These are phyloP conservation scores for Euryodendron excelsum DNA, from an alignment of 148 eudicot genomes.

Conservation along the genomic window DNA sequence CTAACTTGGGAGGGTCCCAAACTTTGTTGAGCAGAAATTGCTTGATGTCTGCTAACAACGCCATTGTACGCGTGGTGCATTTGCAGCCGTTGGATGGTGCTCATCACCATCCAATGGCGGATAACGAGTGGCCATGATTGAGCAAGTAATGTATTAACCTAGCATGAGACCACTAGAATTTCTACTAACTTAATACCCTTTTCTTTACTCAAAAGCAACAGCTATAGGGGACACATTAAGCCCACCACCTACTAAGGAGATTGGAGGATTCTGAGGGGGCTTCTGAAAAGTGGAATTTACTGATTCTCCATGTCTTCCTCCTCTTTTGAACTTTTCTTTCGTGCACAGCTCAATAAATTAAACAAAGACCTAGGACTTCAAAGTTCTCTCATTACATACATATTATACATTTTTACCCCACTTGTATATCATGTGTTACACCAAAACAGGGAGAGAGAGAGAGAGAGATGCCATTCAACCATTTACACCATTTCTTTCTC, in stretches of 20 bases:
- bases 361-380: slow-evolving; percentile 4
- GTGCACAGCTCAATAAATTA: slow-evolving; percentile 8
- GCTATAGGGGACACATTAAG: slow-evolving; percentile 1
- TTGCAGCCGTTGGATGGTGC: too few relatives aligned
- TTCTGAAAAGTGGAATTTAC: slow-evolving; percentile 11
- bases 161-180: too few relatives aligned
- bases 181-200: slow-evolving; percentile 13
- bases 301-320: slow-evolving; percentile 33
- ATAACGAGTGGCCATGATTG: background rate
- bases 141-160: background rate
- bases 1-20: background rate
- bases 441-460: background rate
- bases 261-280: slow-evolving; percentile 5
- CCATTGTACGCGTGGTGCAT: too few relatives aligned
- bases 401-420: too few relatives aligned
- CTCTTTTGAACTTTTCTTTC: slow-evolving; percentile 9
- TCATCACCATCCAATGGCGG: background rate
- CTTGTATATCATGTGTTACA: too few relatives aligned
- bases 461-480: background rate
- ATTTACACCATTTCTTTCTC: slow-evolving; percentile 1
- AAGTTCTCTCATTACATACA: too few relatives aligned
- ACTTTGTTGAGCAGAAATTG: too few relatives aligned
- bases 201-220: slow-evolving; percentile 27
- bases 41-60: too few relatives aligned
- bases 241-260: background rate